phyloP scores from a whole-genome alignment of 169 alveolate species.

The Neospora caninum region DNA sequence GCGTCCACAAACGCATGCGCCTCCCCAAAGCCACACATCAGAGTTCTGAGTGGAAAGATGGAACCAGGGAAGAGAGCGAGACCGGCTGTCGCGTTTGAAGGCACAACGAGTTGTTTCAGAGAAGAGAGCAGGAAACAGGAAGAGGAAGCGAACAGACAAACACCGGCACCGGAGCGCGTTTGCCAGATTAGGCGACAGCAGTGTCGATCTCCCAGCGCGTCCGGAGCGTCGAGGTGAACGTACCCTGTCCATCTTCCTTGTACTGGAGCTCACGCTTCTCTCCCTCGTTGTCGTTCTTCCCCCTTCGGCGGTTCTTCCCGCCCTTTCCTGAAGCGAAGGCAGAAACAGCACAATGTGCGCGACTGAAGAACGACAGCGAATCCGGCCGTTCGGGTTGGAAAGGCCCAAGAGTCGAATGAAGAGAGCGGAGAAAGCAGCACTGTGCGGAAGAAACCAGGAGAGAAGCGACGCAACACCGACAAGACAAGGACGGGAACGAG shows the following conservation, averaged over 20 bases:
- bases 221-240: background rate
- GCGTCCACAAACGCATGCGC: too few species aligned
- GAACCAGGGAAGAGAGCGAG: too few species aligned
- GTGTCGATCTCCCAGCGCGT: too few species aligned
- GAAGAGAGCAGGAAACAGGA: background rate
- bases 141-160: background rate
- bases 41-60: too few species aligned
- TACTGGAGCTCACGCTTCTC: constrained; percentile 94
- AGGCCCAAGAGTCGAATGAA: background rate
- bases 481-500: background rate
- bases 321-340: constrained; percentile 91
- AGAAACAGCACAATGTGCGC: background rate
- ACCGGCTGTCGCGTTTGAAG: too few species aligned
- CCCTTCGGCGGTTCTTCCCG: constrained; percentile 97
- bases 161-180: background rate
- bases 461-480: background rate
- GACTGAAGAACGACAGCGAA: background rate
- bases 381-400: background rate
- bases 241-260: constrained; percentile 97
- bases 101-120: too few species aligned
- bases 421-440: background rate
- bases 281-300: constrained; percentile 94
- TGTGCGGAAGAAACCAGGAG: background rate
- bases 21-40: too few species aligned
- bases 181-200: background rate